Percentiles rank a stretch among this genome's conserved stretches.
phyloP scores from a whole-genome alignment of 768 basidiomycete genomes.

The Suillus americanus region DNA sequence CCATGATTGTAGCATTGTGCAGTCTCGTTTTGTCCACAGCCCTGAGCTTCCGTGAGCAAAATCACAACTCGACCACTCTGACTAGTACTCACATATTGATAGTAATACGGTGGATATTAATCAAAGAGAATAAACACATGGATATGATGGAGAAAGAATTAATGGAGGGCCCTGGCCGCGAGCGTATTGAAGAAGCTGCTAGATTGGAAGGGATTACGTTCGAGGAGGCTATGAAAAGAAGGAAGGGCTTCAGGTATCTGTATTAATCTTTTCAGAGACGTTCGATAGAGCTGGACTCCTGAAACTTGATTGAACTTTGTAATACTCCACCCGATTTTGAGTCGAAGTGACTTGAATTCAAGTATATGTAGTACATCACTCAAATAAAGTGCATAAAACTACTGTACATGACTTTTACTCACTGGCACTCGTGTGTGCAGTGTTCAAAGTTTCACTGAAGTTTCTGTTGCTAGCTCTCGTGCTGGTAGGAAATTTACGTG shows the following conservation, averaged over 20 bases:
- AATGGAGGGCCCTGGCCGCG: constrained; percentile 43
- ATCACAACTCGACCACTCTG: not conserved
- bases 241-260: constrained; percentile 59
- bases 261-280: constrained; percentile 29
- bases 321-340: no score
- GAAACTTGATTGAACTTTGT: no score
- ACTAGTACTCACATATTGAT: not conserved
- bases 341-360: no score
- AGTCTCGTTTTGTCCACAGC: constrained; percentile 31
- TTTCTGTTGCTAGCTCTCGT: no score
- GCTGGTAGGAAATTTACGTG: no score
- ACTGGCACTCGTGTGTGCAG: no score
- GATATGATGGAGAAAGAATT: constrained; percentile 47
- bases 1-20: constrained; percentile 51
- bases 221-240: constrained; percentile 55
- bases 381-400: no score
- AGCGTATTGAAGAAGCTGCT: constrained; percentile 58
- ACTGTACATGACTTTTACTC: no score
- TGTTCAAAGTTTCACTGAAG: no score
- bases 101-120: constrained; percentile 47
- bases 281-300: no score
- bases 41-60: constrained; percentile 35
- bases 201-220: constrained; percentile 58
- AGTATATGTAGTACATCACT: no score
- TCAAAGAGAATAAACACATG: constrained; percentile 49